A percentile compares a stretch with the other conserved stretches of the same genome.
These are phyloP conservation scores for Cyberlindnera suaveolens DNA, from an alignment of 805 yeast genomes.

Conservation along the genomic window DNA sequence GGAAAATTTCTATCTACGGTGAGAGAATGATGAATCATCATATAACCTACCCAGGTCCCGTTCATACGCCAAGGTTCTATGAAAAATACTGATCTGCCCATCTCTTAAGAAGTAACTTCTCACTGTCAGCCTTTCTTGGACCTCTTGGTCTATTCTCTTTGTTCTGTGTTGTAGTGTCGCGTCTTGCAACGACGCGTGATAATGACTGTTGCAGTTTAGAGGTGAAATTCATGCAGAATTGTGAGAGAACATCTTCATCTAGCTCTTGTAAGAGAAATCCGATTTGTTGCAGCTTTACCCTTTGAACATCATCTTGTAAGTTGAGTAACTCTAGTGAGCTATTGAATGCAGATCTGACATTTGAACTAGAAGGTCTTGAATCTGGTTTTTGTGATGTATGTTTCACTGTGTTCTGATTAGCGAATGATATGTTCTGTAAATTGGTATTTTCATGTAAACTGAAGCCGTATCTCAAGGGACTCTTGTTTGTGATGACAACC, in stretches of 20 bases:
- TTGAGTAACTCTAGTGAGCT: constrained; percentile 1
- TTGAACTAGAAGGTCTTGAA: not conserved
- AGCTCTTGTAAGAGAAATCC: constrained; percentile 10
- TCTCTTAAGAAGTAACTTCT: constrained; percentile 39
- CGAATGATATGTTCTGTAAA: constrained; percentile 2
- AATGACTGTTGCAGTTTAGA: not conserved
- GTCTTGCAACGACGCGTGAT: not conserved
- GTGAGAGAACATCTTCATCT: constrained; percentile 8
- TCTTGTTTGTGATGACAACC: constrained; percentile 16
- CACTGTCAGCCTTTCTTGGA: constrained; percentile 24
- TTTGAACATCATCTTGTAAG: constrained; percentile 9
- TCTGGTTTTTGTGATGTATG: not conserved
- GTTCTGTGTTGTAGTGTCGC: not conserved
- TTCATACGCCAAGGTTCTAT: not conserved
- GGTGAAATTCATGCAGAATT: not conserved
- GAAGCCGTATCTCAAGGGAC: constrained; percentile 12
- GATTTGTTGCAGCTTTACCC: constrained; percentile 14
- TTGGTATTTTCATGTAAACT: constrained; percentile 7
- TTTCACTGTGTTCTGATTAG: not conserved
- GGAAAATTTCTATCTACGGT: too few relatives aligned
- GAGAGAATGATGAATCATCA: too few relatives aligned
- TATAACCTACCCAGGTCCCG: not conserved
- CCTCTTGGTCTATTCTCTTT: not conserved
- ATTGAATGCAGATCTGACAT: constrained; percentile 4
- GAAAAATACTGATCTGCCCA: constrained; percentile 38